Evolutionary conservation across 2,329 filamentous ascomycete species (phyloP).

Genomic region (Gliomastix tumulicola): DNA sequence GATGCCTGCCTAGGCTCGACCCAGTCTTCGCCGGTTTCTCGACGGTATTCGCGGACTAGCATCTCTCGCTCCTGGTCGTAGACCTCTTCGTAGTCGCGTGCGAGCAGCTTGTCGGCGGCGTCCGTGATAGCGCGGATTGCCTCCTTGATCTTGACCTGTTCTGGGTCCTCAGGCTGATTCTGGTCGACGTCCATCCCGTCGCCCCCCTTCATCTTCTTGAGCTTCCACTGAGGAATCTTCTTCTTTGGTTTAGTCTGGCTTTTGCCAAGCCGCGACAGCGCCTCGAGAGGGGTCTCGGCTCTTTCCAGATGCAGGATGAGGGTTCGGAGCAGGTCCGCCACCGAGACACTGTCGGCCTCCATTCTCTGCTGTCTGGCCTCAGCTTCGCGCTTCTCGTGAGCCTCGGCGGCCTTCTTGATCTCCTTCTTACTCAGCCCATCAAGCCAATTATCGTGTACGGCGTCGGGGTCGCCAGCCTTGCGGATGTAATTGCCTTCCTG

Average conservation of each 20-base stretch:
- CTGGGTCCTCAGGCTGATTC: slow-evolving; percentile 49
- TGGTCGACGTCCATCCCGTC: slow-evolving; percentile 65
- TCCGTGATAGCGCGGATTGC: slow-evolving; percentile 80
- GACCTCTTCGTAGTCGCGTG: slow-evolving; percentile 78
- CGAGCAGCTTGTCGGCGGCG: slow-evolving; percentile 80
- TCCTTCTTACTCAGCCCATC: slow-evolving; percentile 91
- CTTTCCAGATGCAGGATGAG: slow-evolving; percentile 69
- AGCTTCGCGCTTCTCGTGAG: slow-evolving; percentile 76
- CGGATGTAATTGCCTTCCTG: slow-evolving; percentile 86
- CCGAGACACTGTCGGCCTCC: slow-evolving; percentile 67
- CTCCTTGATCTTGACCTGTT: slow-evolving; percentile 62
- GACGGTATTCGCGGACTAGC: slow-evolving; percentile 73
- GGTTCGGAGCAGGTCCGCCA: slow-evolving; percentile 64
- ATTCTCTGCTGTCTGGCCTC: slow-evolving; percentile 66
- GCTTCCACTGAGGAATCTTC: slow-evolving; percentile 59
- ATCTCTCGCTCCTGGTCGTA: slow-evolving; percentile 85
- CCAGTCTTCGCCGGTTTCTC: slow-evolving; percentile 87
- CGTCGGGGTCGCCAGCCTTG: slow-evolving; percentile 82
- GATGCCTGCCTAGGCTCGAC: slow-evolving; percentile 31
- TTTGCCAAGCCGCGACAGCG: slow-evolving; percentile 73
- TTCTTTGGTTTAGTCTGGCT: slow-evolving; percentile 51
- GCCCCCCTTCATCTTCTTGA: slow-evolving; percentile 55
- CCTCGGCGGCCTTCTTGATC: slow-evolving; percentile 79
- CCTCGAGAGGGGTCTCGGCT: slow-evolving; percentile 83
- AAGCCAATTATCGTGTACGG: slow-evolving; percentile 86